Evolutionary conservation across 345 rosid species (phyloP).

Genomic region (Camelina hispida): DNA sequence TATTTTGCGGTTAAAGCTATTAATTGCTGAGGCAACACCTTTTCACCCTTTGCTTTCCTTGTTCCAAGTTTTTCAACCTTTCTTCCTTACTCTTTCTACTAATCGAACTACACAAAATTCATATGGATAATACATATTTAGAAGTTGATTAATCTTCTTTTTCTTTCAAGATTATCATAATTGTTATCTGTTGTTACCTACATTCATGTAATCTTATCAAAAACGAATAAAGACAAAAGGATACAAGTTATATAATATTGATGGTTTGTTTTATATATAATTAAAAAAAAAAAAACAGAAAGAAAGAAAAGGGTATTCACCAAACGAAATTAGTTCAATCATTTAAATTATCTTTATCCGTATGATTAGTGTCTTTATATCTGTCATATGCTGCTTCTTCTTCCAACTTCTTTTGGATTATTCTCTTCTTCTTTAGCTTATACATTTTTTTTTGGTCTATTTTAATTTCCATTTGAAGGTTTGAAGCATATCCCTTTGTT

Average conservation of each 20-base stretch:
- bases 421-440: conserved; percentile 36
- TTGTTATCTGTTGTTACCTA: conserved; percentile 39
- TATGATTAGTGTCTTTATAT: conserved; percentile 49
- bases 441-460: conserved; percentile 17
- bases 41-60: conserved; percentile 37
- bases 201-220: conserved; percentile 40
- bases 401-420: conserved; percentile 49
- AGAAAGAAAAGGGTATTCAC: conserved; percentile 31
- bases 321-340: conserved; percentile 44
- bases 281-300: not conserved
- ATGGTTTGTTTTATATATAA: not conserved
- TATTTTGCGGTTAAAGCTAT: conserved; percentile 86
- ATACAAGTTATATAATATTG: conserved; percentile 27
- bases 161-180: conserved; percentile 14
- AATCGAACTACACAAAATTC: conserved; percentile 22
- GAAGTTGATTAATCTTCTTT: not conserved
- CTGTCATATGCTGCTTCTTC: conserved; percentile 48
- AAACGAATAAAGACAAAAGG: conserved; percentile 33
- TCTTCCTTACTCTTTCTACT: conserved; percentile 28
- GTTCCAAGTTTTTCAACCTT: conserved; percentile 25
- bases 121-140: conserved; percentile 11
- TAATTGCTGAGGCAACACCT: conserved; percentile 46
- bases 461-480: conserved; percentile 31
- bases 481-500: conserved; percentile 19
- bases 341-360: conserved; percentile 34